These are phyloP conservation scores for Suillus subluteus DNA, from an alignment of 768 basidiomycete genomes.

Conservation along the genomic window DNA sequence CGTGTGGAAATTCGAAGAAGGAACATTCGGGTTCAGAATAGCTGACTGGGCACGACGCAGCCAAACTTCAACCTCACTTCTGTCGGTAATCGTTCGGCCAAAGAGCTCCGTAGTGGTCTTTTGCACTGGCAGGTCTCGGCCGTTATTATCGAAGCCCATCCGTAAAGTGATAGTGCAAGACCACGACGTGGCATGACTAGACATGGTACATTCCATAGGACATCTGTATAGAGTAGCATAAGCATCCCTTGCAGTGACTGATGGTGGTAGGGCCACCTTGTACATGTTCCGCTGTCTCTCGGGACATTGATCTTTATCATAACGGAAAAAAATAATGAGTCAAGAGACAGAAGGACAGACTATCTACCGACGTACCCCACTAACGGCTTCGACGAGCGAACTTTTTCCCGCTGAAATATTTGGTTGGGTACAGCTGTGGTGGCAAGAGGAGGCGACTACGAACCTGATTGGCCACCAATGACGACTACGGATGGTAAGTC, in stretches of 20 bases:
- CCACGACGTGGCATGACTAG: conserved; percentile 30
- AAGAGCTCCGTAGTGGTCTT: conserved; percentile 41
- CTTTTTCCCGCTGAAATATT: conserved; percentile 40
- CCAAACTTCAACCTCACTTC: conserved; percentile 49
- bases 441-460: conserved; percentile 13
- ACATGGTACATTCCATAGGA: conserved; percentile 42
- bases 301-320: conserved; percentile 42
- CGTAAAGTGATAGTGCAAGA: conserved; percentile 49
- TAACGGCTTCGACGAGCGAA: conserved; percentile 50
- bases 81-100: conserved; percentile 45
- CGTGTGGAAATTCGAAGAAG: conserved; percentile 26
- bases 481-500: conserved; percentile 55
- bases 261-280: conserved; percentile 10
- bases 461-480: conserved; percentile 58
- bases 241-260: neutral
- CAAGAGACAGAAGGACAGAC: neutral
- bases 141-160: conserved; percentile 38
- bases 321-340: neutral
- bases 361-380: conserved; percentile 38
- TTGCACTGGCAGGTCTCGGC: conserved; percentile 19
- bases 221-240: conserved; percentile 21
- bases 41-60: conserved; percentile 65
- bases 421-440: conserved; percentile 3
- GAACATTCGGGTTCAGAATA: conserved; percentile 48
- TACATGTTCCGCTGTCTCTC: conserved; percentile 53